Evolutionary conservation across 768 basidiomycete genomes (phyloP).

Genomic region (Suillus subaureus): DNA sequence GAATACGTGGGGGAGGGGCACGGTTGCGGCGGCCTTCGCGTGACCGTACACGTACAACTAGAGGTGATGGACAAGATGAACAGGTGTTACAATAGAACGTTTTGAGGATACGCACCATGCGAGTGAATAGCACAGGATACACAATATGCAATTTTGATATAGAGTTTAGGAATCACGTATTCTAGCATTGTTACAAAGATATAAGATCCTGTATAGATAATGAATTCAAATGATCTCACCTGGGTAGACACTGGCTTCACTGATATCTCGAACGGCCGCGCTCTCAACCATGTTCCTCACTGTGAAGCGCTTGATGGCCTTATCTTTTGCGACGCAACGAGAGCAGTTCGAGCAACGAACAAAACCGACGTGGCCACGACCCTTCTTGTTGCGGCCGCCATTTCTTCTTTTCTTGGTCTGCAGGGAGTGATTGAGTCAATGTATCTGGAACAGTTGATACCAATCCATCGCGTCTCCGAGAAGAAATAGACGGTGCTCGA

Average conservation of each 20-base stretch:
- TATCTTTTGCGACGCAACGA: constrained; percentile 97
- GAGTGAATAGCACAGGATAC: constrained; percentile 99
- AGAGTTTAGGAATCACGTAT: constrained; percentile 95
- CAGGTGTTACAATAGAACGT: not conserved
- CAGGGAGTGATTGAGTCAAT: constrained; percentile 16
- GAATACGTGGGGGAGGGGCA: constrained; percentile 91
- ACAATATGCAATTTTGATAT: constrained; percentile 99
- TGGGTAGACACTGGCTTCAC: constrained; percentile 90
- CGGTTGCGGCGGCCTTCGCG: constrained; percentile 96
- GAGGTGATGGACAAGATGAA: constrained; percentile 4
- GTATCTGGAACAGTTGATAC: no score
- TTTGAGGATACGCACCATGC: constrained; percentile 66
- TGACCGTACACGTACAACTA: constrained; percentile 98
- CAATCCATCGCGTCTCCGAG: no score
- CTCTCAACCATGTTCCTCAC: constrained; percentile 99
- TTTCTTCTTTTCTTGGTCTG: constrained; percentile 99
- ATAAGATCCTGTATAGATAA: not conserved
- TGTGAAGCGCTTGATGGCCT: constrained; percentile 99
- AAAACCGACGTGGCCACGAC: constrained; percentile 93
- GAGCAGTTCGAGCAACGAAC: constrained; percentile 99
- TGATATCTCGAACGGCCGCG: constrained; percentile 96
- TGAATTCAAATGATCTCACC: constrained; percentile 51
- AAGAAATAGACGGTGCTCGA: not conserved
- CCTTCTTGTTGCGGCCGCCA: constrained; percentile 99
- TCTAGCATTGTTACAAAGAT: constrained; percentile 47